These are phyloP conservation scores for Coemansia sp. DNA, from an alignment of 192 early-diverging fungal species.

Conservation along the genomic window DNA sequence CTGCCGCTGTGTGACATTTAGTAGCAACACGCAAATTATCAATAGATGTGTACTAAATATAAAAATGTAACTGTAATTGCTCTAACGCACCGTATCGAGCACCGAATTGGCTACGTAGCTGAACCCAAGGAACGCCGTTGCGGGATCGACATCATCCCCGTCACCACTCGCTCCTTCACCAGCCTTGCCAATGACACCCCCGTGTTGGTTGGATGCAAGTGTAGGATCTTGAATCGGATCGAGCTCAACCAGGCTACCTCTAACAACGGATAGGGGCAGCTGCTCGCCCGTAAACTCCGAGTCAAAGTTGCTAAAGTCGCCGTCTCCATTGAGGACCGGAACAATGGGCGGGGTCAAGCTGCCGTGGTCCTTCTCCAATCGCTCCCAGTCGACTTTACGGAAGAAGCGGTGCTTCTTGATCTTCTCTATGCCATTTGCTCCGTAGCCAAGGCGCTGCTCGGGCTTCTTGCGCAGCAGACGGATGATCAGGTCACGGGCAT, in stretches of 20 bases:
- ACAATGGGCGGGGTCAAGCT: conserved; percentile 69
- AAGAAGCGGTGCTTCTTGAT: conserved; percentile 72
- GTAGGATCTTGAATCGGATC: conserved; percentile 15
- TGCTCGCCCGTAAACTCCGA: conserved; percentile 69
- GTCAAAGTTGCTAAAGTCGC: conserved; percentile 83
- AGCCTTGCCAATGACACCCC: conserved; percentile 3
- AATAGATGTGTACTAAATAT: neutral
- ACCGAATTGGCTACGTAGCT: conserved; percentile 57
- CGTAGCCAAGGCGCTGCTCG: conserved; percentile 61
- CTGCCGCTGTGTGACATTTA: neutral
- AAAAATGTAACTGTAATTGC: neutral
- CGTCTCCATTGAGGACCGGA: conserved; percentile 62
- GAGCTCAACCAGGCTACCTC: conserved; percentile 20
- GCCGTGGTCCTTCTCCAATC: conserved; percentile 54
- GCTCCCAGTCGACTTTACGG: conserved; percentile 74
- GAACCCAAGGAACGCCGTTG: conserved; percentile 55
- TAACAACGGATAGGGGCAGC: conserved; percentile 40
- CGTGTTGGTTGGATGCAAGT: neutral
- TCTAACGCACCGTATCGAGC: conserved; percentile 32
- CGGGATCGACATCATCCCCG: conserved; percentile 39
- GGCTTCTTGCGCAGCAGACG: conserved; percentile 70
- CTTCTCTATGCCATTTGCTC: conserved; percentile 30
- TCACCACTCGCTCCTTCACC: neutral
- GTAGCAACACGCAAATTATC: neutral
- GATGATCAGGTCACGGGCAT: conserved; percentile 77